A percentile compares a stretch with the other conserved stretches of the same genome.
These are phyloP conservation scores for Roridomyces roridus DNA, from an alignment of 768 basidiomycete species.

Conservation along the genomic window DNA sequence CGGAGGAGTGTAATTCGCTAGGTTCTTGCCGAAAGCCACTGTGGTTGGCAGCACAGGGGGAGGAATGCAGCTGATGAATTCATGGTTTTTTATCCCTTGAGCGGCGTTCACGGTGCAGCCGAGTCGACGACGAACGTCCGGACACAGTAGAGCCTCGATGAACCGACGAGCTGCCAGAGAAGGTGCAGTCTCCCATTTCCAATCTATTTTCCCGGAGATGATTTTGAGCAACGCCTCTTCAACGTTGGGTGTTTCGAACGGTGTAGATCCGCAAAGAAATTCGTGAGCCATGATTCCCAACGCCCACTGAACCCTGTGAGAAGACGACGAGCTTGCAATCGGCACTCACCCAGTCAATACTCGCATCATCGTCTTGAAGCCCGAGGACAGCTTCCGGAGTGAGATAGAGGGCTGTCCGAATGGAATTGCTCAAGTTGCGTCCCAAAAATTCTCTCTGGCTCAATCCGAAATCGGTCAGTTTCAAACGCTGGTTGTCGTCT, in stretches of 20 bases:
- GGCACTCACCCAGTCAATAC: conserved; percentile 7
- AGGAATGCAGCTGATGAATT: not conserved
- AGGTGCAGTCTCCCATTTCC: not conserved
- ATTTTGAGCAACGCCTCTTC: not conserved
- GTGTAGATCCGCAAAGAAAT: not conserved
- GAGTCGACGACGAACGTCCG: not conserved
- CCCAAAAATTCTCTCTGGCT: not conserved
- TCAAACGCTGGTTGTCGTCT: not conserved
- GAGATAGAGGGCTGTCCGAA: not conserved
- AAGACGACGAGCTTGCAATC: not conserved
- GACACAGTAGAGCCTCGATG: not conserved
- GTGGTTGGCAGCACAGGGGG: too few species aligned
- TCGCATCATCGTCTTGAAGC: not conserved
- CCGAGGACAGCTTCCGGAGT: conserved; percentile 7
- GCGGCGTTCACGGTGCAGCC: not conserved
- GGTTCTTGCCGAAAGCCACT: too few species aligned
- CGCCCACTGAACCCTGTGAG: conserved; percentile 1
- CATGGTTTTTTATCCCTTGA: not conserved
- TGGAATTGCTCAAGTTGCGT: not conserved
- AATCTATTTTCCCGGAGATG: not conserved
- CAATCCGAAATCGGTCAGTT: conserved; percentile 4
- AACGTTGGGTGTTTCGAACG: not conserved
- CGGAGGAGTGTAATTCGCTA: too few species aligned
- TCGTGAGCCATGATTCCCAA: conserved; percentile 3
- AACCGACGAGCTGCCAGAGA: not conserved